Conservation (phyloP, 176 grass and related monocot species). For the Eremochloa ophiuroides region DNA sequence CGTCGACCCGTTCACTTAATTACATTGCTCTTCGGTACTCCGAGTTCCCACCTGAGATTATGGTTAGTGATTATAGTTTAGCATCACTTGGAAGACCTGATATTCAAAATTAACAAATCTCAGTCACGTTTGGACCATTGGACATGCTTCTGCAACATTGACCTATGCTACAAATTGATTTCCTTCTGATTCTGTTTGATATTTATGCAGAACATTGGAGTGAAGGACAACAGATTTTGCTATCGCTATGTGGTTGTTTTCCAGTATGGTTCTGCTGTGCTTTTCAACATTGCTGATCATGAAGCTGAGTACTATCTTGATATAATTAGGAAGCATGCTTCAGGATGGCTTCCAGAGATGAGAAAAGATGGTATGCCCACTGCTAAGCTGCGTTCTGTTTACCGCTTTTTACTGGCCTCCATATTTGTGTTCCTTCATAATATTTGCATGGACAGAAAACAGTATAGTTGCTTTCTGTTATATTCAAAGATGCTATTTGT, state of each 20-base stretch:
- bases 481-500: background rate
- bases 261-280: slow-evolving; percentile 86
- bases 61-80: slow-evolving; percentile 34
- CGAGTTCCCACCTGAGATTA: slow-evolving; percentile 70
- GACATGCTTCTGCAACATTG: background rate
- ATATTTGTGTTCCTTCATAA: background rate
- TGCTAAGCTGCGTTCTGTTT: background rate
- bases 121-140: background rate
- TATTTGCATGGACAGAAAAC: background rate
- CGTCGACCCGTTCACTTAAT: slow-evolving; percentile 63
- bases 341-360: slow-evolving; percentile 78
- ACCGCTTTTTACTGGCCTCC: background rate
- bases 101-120: slow-evolving; percentile 5
- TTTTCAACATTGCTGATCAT: slow-evolving; percentile 93
- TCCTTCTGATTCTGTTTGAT: slow-evolving; percentile 19
- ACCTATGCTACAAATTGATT: background rate
- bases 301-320: slow-evolving; percentile 87
- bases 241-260: slow-evolving; percentile 82
- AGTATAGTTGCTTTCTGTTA: background rate
- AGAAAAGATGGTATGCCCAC: slow-evolving; percentile 75
- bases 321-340: slow-evolving; percentile 86
- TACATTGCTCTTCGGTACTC: slow-evolving; percentile 77
- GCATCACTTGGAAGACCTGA: background rate
- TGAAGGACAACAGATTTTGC: slow-evolving; percentile 64
- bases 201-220: slow-evolving; percentile 54